These are phyloP conservation scores for Xylaria polymorpha DNA, from an alignment of 2,329 filamentous ascomycete genomes.

Conservation along the genomic window DNA sequence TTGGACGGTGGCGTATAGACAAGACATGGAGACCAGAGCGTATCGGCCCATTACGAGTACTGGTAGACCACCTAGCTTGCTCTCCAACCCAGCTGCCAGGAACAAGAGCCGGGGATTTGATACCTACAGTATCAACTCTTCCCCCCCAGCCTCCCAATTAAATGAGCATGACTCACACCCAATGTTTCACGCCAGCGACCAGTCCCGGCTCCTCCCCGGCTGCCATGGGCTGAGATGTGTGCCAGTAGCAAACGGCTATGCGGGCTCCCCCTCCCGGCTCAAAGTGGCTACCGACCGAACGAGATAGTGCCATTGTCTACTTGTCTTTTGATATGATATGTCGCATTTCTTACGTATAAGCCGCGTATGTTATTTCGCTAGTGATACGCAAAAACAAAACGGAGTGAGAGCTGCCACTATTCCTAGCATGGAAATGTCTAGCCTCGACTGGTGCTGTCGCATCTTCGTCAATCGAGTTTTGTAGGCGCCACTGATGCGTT, in stretches of 20 bases:
- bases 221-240: constrained; percentile 11
- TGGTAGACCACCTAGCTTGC: constrained; percentile 3
- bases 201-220: constrained; percentile 32
- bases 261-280: constrained; percentile 37
- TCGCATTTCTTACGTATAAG: not conserved
- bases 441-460: constrained; percentile 1
- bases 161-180: constrained; percentile 45
- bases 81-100: constrained; percentile 27
- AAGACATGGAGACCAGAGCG: constrained; percentile 23
- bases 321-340: not conserved
- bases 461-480: not conserved
- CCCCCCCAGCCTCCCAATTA: constrained; percentile 44
- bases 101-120: constrained; percentile 29
- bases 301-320: constrained; percentile 21
- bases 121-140: constrained; percentile 4
- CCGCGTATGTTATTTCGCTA: not conserved
- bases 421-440: not conserved
- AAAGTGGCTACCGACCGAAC: constrained; percentile 5
- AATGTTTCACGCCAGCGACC: constrained; percentile 38
- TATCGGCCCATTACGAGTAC: constrained; percentile 27
- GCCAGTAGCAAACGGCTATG: constrained; percentile 31
- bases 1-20: constrained; percentile 20
- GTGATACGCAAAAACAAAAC: not conserved
- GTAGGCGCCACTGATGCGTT: constrained; percentile 8
- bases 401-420: not conserved